A percentile compares a stretch with the other conserved stretches of the same genome.
Conservation (phyloP, 179 eudicot genomes). For the Patellifolia procumbens region DNA sequence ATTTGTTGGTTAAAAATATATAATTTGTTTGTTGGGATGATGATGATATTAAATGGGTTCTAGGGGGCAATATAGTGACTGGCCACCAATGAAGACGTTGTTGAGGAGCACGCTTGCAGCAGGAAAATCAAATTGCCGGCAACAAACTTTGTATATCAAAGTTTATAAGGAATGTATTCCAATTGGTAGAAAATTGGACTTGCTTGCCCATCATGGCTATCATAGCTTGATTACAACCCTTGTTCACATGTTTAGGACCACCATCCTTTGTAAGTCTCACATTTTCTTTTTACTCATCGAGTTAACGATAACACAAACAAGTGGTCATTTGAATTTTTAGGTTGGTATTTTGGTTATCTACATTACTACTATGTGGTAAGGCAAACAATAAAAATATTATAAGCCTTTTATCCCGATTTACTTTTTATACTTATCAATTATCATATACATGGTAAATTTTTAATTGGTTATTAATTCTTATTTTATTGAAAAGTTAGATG, state of each 20-base stretch:
- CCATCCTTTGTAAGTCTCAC: conserved; percentile 36
- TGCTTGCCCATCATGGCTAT: conserved; percentile 32
- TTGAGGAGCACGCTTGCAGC: conserved; percentile 31
- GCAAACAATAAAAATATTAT: too few species aligned
- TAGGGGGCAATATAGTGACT: conserved; percentile 32
- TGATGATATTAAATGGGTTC: background rate
- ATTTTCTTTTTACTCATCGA: background rate
- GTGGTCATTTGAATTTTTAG: background rate
- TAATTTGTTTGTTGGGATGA: background rate
- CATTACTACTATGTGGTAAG: too few species aligned
- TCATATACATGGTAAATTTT: too few species aligned
- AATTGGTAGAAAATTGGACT: conserved; percentile 41
- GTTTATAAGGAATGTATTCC: conserved; percentile 49
- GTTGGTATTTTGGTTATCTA: too few species aligned
- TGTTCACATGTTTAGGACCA: conserved; percentile 35
- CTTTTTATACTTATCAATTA: too few species aligned
- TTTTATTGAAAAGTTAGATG: too few species aligned
- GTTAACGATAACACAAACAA: too few species aligned
- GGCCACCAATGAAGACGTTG: conserved; percentile 33
- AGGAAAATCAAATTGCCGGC: conserved; percentile 11
- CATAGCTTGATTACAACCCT: conserved; percentile 34
- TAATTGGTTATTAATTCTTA: too few species aligned
- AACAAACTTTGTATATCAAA: conserved; percentile 35
- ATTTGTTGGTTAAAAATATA: too few species aligned
- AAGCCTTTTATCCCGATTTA: too few species aligned